Conservation (phyloP, 768 basidiomycete genomes). For the Kwoniella botswanensis region DNA sequence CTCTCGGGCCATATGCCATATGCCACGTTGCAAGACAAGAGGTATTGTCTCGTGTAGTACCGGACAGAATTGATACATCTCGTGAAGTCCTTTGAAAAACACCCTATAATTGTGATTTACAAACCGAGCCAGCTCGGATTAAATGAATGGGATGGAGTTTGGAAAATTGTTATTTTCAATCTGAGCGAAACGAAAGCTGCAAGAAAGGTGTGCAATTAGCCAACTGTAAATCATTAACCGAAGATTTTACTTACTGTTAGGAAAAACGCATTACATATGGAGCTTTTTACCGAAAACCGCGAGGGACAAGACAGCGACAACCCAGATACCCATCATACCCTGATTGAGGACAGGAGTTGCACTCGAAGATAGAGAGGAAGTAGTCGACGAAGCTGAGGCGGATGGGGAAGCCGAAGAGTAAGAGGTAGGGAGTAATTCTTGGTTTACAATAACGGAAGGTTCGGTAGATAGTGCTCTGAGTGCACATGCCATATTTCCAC, state of each 20-base stretch:
- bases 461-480: conserved; percentile 7
- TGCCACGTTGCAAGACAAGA: too few species aligned
- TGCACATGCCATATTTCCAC: conserved; percentile 7
- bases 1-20: too few species aligned
- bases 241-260: neutral
- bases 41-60: too few species aligned
- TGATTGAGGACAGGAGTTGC: neutral
- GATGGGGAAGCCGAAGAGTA: neutral
- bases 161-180: neutral
- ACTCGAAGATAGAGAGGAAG: neutral
- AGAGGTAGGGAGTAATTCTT: conserved; percentile 10
- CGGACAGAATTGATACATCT: too few species aligned
- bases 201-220: neutral
- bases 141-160: neutral
- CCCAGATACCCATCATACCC: conserved; percentile 1
- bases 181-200: neutral
- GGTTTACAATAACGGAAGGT: conserved; percentile 1
- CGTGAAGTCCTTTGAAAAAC: too few species aligned
- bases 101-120: neutral
- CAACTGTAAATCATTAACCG: neutral
- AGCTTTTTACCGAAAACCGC: conserved; percentile 3
- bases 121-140: neutral
- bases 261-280: neutral
- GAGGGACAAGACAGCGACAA: neutral
- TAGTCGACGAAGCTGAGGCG: neutral